Evolutionary conservation across 2,329 filamentous ascomycete species (phyloP), one percentile per base, ranked within the genome.

Genomic region (Pleoardoris graminearum): DNA sequence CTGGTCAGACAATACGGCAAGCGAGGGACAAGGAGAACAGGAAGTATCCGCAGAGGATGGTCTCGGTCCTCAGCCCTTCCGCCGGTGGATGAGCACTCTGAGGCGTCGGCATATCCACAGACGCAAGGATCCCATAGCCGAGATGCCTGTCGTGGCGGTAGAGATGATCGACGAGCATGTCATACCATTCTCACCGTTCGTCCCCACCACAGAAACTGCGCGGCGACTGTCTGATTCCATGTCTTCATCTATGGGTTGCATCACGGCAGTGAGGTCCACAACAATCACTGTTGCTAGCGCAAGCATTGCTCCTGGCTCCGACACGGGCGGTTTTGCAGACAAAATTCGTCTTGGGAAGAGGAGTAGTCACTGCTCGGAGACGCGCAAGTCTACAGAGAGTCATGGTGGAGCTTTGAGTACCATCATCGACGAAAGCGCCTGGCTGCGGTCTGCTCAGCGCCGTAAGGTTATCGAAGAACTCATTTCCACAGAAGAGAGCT

Each of bases 381-480:
- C 85, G 49, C 85, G 88, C 57, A 77, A 72, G 19, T 86, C 84
- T 3, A 76, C 81, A 6, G 88, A 90, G 37, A 84, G 80, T 47
- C 79, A 77, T 50, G 72, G 72, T 33, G 71, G 75, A 19, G 66
- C 70, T 2, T 70, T 78, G 16, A 77, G 74, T 11, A 75, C 76
- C 14, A 68, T 77, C 11, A 70, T 86, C 10, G 91, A 96, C 60
- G 82, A 87, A 52, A 85, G 81, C 25, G 86, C 88, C n/a, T 82
- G 83, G 36, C 82, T 86, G 59, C 84, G 92, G 48, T 84, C 90
- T 1, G 74, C 89, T 17, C 88, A 91, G 65, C 84, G 94, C 55
- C 85, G 90, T 12, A 85, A 87, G 56, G 85, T 96, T 33, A 75
- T 97, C 30, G 89, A 94, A 67, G 94, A 97, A 74, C 78, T 97